Conservation (phyloP, 306 rosid genomes). For the Quercus robur region DNA sequence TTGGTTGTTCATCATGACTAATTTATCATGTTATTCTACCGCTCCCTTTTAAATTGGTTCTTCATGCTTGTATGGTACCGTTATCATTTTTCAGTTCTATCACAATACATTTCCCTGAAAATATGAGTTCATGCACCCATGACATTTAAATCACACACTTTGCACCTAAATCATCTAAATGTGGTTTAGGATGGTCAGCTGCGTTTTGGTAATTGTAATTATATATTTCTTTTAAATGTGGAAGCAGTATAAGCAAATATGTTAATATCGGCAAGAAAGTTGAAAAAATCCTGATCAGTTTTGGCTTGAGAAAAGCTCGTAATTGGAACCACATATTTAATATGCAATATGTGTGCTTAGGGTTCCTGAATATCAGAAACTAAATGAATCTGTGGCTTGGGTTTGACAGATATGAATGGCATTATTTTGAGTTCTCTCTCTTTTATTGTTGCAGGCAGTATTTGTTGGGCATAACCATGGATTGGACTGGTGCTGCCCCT, state of each 20-base stretch:
- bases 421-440: background rate
- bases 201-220: background rate
- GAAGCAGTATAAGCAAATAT: background rate
- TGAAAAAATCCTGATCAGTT: background rate
- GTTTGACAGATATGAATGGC: background rate
- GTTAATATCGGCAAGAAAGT: background rate
- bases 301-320: background rate
- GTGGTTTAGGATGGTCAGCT: background rate
- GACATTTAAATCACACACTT: background rate
- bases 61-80: background rate
- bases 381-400: background rate
- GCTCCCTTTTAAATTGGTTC: background rate
- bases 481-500: constrained; percentile 87
- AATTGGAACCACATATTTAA: background rate
- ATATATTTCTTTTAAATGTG: background rate
- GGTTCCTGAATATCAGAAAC: background rate
- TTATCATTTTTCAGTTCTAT: background rate
- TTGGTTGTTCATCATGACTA: too few species aligned
- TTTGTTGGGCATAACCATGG: constrained; percentile 94
- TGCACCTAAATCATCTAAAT: background rate
- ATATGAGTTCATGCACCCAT: background rate
- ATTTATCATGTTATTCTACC: too few species aligned
- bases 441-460: constrained; percentile 54
- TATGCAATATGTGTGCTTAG: background rate
- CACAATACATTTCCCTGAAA: background rate